These are phyloP conservation scores for Stachybotrys chartarum DNA, from an alignment of 2,329 filamentous ascomycete genomes.

Conservation along the genomic window DNA sequence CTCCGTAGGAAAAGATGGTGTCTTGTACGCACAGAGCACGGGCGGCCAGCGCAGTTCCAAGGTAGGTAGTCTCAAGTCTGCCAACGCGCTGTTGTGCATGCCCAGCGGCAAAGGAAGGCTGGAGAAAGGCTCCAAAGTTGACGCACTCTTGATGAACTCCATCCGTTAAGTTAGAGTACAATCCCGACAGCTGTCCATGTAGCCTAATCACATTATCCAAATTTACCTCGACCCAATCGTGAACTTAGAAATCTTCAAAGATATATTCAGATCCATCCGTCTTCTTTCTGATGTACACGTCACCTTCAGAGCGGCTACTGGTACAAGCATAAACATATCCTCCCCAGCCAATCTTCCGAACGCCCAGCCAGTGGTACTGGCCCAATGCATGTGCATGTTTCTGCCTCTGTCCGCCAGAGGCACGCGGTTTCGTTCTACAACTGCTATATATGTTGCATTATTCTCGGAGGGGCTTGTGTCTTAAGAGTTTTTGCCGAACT, in stretches of 20 bases:
- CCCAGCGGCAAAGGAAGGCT: conserved; percentile 58
- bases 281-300: conserved; percentile 25
- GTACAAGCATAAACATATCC: conserved; percentile 24
- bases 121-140: conserved; percentile 61
- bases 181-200: neutral
- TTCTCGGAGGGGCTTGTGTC: neutral
- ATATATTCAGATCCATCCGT: conserved; percentile 15
- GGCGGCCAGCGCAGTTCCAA: conserved; percentile 84
- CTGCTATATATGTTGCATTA: neutral
- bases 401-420: conserved; percentile 10
- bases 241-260: conserved; percentile 2
- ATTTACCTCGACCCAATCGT: too few relatives aligned
- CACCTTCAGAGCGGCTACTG: conserved; percentile 20
- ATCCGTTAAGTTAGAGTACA: neutral
- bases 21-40: conserved; percentile 70
- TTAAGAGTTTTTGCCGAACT: conserved; percentile 47
- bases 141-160: conserved; percentile 68
- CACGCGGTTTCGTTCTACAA: neutral
- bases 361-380: conserved; percentile 30
- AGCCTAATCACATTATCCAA: too few relatives aligned
- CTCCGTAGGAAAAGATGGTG: conserved; percentile 56
- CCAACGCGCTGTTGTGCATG: conserved; percentile 79
- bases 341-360: conserved; percentile 30
- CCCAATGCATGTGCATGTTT: conserved; percentile 25
- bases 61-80: conserved; percentile 81